phyloP scores from a whole-genome alignment of 139 green algal species.

The Prasinococcaceae sp. region DNA sequence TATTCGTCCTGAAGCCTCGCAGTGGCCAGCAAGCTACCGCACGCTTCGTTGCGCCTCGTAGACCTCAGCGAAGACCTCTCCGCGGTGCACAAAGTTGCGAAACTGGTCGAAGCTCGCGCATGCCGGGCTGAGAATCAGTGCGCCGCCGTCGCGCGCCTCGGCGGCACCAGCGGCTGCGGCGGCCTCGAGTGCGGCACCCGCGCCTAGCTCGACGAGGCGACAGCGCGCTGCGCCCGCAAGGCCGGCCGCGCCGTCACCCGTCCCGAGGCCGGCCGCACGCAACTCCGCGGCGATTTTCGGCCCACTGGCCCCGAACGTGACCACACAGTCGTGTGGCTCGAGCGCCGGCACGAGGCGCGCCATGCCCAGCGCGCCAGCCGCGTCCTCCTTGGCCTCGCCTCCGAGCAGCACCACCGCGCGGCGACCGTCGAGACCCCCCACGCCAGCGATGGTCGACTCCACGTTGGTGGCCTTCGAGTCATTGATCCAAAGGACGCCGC shows the following conservation, averaged over 20 bases:
- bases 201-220: no score
- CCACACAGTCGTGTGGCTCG: background rate
- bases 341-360: background rate
- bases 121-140: slow-evolving; percentile 32
- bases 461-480: slow-evolving; percentile 41
- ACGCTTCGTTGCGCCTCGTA: no score
- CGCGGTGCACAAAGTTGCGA: slow-evolving; percentile 28
- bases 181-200: background rate
- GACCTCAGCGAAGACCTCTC: slow-evolving; percentile 20
- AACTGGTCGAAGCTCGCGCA: slow-evolving; percentile 41
- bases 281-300: slow-evolving; percentile 15
- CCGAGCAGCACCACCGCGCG: slow-evolving; percentile 24
- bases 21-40: no score
- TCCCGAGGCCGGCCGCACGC: background rate
- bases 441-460: slow-evolving; percentile 21
- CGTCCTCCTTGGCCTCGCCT: slow-evolving; percentile 16
- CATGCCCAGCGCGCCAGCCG: background rate
- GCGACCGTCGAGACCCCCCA: slow-evolving; percentile 8
- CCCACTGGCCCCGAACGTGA: slow-evolving; percentile 10
- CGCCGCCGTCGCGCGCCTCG: slow-evolving; percentile 6
- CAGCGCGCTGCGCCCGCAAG: no score
- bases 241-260: background rate
- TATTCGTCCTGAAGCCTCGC: no score
- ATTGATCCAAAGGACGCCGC: slow-evolving; percentile 24
- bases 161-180: background rate